Base-by-base conservation (phyloP, 495 filamentous ascomycete genomes). In the Hypoxylon crocopeplum region DNA sequence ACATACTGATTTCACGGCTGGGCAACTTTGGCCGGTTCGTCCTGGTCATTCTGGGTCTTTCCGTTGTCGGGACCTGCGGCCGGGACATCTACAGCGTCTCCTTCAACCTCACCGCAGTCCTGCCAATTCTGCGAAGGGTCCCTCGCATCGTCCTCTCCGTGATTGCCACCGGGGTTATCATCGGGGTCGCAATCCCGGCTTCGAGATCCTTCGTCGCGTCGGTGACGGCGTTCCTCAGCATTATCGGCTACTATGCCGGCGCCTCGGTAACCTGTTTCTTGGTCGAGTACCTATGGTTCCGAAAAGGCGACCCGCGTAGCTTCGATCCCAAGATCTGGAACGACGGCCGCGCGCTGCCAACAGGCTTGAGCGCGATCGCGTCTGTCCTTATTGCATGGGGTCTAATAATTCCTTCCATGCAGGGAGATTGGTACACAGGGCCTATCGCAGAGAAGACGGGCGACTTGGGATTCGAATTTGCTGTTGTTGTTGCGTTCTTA, bases 381-480 rank as follows among this genome's bases (percentile, higher is more conserved):
- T 48, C 56, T 3, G 66, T 63, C 3, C 15, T 65, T n/a, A 68
- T 70, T 41, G 64, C 54, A 20, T 77, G 56, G 49, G 69, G 59
- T 1, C 56, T 72, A 12, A 73, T 79, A 34, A 70, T 79, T n/a
- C 75, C 72, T 1, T 74, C 73, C 12, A 80, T 80, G 77, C 71
- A 69, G 13, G 72, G 74, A 51, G 72, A 66, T n/a, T 80, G 77
- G 76, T 80, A 73, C 52, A 72, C 70, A 0, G 77, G 77, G 0
- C 74, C 76, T 1, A 75, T 80, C 46, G 76, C 76, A 1, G 47
- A 71, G 68, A 69, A 66, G 17, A 75, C 77, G 10, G 77, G 78
- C 15, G 78, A 81, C 67, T 64, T 81, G 17, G 78, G 77, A 0
- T 79, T 81, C 52, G 76, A 79, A 64, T 60, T 78, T 22, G 76